Base-by-base conservation (phyloP, 352 stramenopile species). In the Globisporangium sylvaticum region DNA sequence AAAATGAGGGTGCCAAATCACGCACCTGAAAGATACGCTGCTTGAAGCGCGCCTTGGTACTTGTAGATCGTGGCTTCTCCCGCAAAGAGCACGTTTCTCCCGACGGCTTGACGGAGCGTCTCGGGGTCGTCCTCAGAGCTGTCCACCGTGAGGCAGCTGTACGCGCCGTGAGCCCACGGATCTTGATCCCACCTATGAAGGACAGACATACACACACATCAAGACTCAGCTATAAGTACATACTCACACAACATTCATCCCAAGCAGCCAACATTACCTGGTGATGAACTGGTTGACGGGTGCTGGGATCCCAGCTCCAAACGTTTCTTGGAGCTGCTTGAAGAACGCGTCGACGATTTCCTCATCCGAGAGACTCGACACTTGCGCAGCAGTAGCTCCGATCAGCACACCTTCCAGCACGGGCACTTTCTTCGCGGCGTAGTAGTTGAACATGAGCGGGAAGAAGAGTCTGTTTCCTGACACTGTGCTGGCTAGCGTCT, bases 51-150 rank as follows among this genome's bases (percentile, higher is more conserved):
- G 3, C 80, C 80, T 58, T 90, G 85, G 62, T 90, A 89, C 57
- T 84, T 77, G 69, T 89, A 83, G 52, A 79, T 78, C 9, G 83
- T 93, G 15, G 82, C 83, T 53, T 93, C 85, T 12, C 85, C 85
- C 1, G 81, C 81, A 42, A 93, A 93, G 37, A 87, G 65, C 58
- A 93, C 67, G 20, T 75, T 75, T 9, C 67, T 75, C 0, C 55
- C 72, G 0, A 90, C 67, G 0, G 75, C 66, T 37, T 81, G 65
- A 4, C 80, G 70, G 12, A 93, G 55, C 8, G 76, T 61, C 34
- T 84, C 78, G 22, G 86, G 86, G 55, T 91, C 85, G 2, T 84
- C 67, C 15, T 75, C 76, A 4, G 85, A 78, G 62, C 73, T 87
- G 53, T 89, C 80, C n/a, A 90, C 66, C 1, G 77, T 85, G 54